Evolutionary conservation across 1,139 yeast species (phyloP), one percentile per base, ranked within the genome.

Genomic region (Zygotorulaspora mrakii): DNA sequence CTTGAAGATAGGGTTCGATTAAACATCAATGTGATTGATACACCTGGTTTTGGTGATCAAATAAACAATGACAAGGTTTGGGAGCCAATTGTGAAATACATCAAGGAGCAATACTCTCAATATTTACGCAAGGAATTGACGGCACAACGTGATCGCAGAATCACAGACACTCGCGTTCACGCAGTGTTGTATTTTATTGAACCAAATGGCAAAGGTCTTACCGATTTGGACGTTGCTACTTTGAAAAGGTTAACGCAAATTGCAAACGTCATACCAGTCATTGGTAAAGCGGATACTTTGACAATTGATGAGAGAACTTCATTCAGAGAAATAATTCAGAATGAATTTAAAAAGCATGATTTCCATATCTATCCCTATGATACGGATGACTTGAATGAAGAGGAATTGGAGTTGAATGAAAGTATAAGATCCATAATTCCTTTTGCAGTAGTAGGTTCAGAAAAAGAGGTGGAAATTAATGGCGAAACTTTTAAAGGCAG

Each of bases 41-140:
- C 97, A 6, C 97, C 97, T 9, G 98, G 98, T 6, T 91, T 87
- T 69, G 97, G 96, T 28, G 98, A 91, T 68, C 95, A 86, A 66
- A 83, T 91, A 55, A 87, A 91, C 68, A 91, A 91, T 66, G 95
- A 88, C 57, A 83, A 84, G 66, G 91, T 89, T 59, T 91, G 97
- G 97, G 97, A 91, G 55, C 96, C 96, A 33, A 82, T 91, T 54
- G 82, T 89, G 54, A 88, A 87, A 67, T 89, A 89, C 67, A 87
- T 91, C 62, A 88, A 89, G 69, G 98, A 91, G 65, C 98, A 91
- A 69, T 95, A 91, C 65, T 84, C 95, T 23, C 84, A 82, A 57
- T 91, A 85, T 64, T 74, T 91, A 62, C 82, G 97, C 67, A 86
- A 86, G 66, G 98, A 91, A 68, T 80, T 91, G 64, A 91, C 96